Evolutionary conservation across 73 alveolate genomes (phyloP).

Genomic region (Halteria grandinella): DNA sequence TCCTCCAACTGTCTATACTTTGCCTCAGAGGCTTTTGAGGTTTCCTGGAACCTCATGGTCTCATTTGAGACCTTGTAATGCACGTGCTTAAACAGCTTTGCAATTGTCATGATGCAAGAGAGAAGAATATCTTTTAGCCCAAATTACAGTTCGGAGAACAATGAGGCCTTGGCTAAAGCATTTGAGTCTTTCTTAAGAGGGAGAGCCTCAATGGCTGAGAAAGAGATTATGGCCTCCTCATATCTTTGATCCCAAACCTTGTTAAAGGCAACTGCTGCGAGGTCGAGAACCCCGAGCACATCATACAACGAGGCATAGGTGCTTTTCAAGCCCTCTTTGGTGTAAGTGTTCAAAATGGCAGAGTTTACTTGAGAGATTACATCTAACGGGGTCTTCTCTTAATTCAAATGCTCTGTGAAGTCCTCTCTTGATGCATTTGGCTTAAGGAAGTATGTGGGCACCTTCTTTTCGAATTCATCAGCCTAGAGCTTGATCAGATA

Average conservation of each 20-base stretch:
- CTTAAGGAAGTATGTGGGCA: not conserved
- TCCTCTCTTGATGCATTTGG: not conserved
- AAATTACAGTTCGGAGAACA: not conserved
- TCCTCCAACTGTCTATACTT: too few species aligned
- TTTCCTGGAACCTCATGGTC: too few species aligned
- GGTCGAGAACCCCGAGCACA: constrained; percentile 7
- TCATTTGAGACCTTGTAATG: not conserved
- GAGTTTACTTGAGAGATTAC: not conserved
- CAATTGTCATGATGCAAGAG: constrained; percentile 1
- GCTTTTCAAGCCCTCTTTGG: constrained; percentile 14
- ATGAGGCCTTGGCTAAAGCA: constrained; percentile 4
- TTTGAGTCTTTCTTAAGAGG: constrained; percentile 6
- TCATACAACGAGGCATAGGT: not conserved
- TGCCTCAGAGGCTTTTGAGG: too few species aligned
- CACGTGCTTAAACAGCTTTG: not conserved
- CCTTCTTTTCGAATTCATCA: not conserved
- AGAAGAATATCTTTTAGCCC: not conserved
- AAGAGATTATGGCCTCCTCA: not conserved
- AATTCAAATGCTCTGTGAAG: not conserved
- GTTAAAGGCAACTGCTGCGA: not conserved
- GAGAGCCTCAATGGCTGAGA: not conserved
- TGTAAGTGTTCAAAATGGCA: not conserved
- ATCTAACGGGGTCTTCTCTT: not conserved
- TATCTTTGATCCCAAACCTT: not conserved
- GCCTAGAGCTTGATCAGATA: not conserved